phyloP scores from a whole-genome alignment of 192 early-diverging fungal species.

The Geranomyces variabilis region DNA sequence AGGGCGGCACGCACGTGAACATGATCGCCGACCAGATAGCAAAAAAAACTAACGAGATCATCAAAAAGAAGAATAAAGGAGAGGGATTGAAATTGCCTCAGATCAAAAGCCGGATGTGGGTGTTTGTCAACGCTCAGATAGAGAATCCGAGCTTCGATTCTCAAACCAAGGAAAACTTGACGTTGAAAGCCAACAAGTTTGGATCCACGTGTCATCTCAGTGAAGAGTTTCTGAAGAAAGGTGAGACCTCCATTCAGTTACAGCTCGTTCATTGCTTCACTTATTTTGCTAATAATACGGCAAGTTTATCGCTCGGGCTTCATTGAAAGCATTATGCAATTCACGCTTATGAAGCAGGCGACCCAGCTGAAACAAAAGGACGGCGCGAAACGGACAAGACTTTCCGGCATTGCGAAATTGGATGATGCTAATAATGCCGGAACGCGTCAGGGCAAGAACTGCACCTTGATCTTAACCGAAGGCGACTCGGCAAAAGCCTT shows the following conservation, averaged over 20 bases:
- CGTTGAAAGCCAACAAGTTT: constrained; percentile 73
- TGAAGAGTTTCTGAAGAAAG: constrained; percentile 81
- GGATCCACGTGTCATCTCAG: constrained; percentile 74
- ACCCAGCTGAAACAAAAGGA: constrained; percentile 73
- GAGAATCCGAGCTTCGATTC: constrained; percentile 96
- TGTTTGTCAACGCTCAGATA: constrained; percentile 93
- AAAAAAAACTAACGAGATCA: constrained; percentile 61
- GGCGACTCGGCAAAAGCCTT: constrained; percentile 91
- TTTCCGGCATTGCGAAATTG: constrained; percentile 74
- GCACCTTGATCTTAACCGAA: constrained; percentile 90
- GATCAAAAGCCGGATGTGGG: constrained; percentile 86
- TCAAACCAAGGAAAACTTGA: constrained; percentile 98
- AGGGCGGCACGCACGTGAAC: constrained; percentile 90
- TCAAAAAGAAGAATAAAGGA: constrained; percentile 74
- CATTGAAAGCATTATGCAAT: constrained; percentile 77
- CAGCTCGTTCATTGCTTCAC: background rate
- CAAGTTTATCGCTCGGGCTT: constrained; percentile 78
- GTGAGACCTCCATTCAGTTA: constrained; percentile 33
- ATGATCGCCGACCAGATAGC: constrained; percentile 81
- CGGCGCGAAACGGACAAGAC: constrained; percentile 57
- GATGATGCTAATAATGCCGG: constrained; percentile 90
- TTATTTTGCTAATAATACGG: background rate
- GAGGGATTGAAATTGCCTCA: constrained; percentile 75
- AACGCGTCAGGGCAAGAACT: constrained; percentile 56
- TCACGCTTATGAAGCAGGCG: constrained; percentile 50